Evolutionary conservation across 2,329 filamentous ascomycete species (phyloP), one percentile per base, ranked within the genome.

Genomic region (Pseudogymnoascus pannorum): DNA sequence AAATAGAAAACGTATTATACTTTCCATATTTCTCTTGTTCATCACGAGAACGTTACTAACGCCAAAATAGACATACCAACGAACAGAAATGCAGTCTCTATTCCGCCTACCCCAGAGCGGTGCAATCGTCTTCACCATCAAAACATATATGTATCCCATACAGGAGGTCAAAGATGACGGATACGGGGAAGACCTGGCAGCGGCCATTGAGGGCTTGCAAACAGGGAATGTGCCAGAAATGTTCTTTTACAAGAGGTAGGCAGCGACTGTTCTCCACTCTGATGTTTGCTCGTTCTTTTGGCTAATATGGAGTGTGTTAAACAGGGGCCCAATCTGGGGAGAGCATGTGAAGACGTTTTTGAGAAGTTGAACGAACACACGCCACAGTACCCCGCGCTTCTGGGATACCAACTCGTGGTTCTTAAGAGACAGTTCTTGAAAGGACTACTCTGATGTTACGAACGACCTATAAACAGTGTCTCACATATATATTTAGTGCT

Each of bases 31-130:
- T 7, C 12, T 8, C n/a, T 18, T 11, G 26, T 18, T 16, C 26
- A 18, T 31, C 3, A 5, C 20, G 9, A 14, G 3, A 4, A 58
- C 42, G 8, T 7, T 4, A 36, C 26, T 54, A 4, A 54, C 16
- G 9, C 26, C 48, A 31, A 54, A 9, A 42, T 29, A 72, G 76
- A 79, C 77, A 0, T 71, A 75, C 38, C 60, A 87, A 20, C 75
- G 85, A 3, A 81, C 77, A 64, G 85, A 88, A 71, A 74, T 83
- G 31, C 85, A 87, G 74, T 84, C 82, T 0, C 70, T 88, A 33
- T 83, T 86, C 72, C 77, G 85, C 1, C 69, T 87, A 24, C 82
- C 82, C 3, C 65, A 72, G 57, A 80, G 76, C 0, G 74, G 75
- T 59, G 83, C 82, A 6, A 58, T 87, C 18, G 77, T 86, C 0